Base-by-base conservation (phyloP, 23 red algal genomes). In the Chondrus crispus region DNA sequence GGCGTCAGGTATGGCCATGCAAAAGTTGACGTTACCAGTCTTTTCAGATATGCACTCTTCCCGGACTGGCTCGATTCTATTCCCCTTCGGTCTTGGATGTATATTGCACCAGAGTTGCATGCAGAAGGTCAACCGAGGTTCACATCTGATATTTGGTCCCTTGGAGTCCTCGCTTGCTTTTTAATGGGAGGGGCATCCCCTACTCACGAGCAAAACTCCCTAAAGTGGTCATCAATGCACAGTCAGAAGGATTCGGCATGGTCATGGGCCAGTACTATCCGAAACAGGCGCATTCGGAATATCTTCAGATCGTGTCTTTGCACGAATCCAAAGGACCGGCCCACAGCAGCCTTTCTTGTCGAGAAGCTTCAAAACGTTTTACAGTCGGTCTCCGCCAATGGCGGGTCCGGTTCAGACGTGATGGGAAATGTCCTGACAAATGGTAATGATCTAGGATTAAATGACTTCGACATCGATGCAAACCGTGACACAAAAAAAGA, bases 121-220 rank as follows among this genome's bases (percentile, higher is more conserved):
- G 41, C 87, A 12, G 62, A 80, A 37, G 71, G 54, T 24, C 47
- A 57, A 30, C 28, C 62, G 45, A 80, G 64, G 19, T 90, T 75
- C 26, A 81, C 87, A 0, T 69, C 62, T 5, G 87, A 90, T 55
- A n/a, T 78, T n/a, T 90, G 87, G 87, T 74, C 62, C 12, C 68
- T 90, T 81, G 87, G 87, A 16, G 71, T 90, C 19, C 49, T 90
- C 32, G 87, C 87, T 9, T 53, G 64, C 53, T 81, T 90, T 62
- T 90, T 90, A 39, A 36, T 90, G 7, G 68, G 62, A 9, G 72
- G 52, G 45, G 70, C 12, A 7, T 58, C 18, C 48, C n/a, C 24
- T 10, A 72, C 62, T 40, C 52, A 80, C 48, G 74, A 90, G 28
- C 55, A 37, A 19, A 50, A 66, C 33, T 90, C 53, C 44, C 26